Percentiles rank a stretch among this genome's conserved stretches.
Evolutionary conservation across 164 flowering plant species (phyloP).

Genomic region (Taxillus chinensis): DNA sequence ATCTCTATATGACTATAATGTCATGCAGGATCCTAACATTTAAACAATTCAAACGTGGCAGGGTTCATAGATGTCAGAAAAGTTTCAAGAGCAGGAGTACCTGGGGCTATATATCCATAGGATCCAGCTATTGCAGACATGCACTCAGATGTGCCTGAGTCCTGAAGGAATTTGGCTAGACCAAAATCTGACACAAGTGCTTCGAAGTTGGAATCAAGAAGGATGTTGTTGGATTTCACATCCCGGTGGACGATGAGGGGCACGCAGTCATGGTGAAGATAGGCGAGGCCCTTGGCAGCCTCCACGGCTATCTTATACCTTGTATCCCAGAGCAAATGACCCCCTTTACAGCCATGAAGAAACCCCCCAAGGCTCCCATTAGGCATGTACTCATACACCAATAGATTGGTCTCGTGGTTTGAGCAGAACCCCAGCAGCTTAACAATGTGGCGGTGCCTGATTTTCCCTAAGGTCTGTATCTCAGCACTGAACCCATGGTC

Average conservation of each 20-base stretch:
- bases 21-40: no score
- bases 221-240: conserved; percentile 93
- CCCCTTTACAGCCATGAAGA: conserved; percentile 95
- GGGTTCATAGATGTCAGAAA: no score
- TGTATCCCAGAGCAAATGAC: conserved; percentile 92
- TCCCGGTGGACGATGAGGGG: conserved; percentile 90
- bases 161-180: conserved; percentile 93
- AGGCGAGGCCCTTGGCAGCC: conserved; percentile 90
- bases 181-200: conserved; percentile 99
- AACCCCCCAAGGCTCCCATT: conserved; percentile 87
- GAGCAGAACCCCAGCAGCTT: conserved; percentile 88
- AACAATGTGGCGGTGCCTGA: conserved; percentile 88
- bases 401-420: conserved; percentile 83
- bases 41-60: no score
- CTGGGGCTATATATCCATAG: conserved; percentile 96
- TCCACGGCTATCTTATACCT: conserved; percentile 89
- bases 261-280: conserved; percentile 92
- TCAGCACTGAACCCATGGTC: conserved; percentile 97
- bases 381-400: conserved; percentile 33
- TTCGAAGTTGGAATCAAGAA: conserved; percentile 73
- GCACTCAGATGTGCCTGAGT: conserved; percentile 93
- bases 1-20: no score
- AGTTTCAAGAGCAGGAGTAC: conserved; percentile 20
- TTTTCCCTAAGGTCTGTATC: conserved; percentile 88
- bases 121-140: conserved; percentile 99